phyloP scores from a whole-genome alignment of 2,329 filamentous ascomycete genomes.

The Cryphonectria carpinicola region DNA sequence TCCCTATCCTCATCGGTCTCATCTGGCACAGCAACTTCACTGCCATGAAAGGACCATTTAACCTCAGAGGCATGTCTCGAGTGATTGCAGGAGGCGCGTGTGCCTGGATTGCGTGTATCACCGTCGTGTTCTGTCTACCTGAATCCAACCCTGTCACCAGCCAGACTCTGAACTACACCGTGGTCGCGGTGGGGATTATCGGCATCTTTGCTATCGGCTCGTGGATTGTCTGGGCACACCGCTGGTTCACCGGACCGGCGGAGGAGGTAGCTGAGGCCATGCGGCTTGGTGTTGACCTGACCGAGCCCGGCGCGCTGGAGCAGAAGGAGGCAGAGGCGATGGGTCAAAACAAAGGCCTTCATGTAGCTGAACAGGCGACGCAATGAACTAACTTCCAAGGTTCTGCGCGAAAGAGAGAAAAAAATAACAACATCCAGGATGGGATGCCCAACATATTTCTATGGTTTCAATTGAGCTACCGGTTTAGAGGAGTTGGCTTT shows the following conservation, averaged over 20 bases:
- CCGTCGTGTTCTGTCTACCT: conserved; percentile 61
- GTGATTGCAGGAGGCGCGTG: conserved; percentile 52
- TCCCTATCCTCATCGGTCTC: conserved; percentile 59
- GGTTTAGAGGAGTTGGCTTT: not conserved
- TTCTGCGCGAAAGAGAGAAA: not conserved
- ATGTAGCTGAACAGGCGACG: conserved; percentile 1
- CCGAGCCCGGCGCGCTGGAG: conserved; percentile 49
- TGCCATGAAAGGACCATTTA: conserved; percentile 58
- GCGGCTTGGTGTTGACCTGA: conserved; percentile 51
- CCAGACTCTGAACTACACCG: conserved; percentile 64
- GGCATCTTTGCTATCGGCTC: conserved; percentile 48
- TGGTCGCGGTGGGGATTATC: conserved; percentile 62
- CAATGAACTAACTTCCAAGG: not conserved
- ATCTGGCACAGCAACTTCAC: conserved; percentile 55
- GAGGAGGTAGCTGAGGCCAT: conserved; percentile 56
- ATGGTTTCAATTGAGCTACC: not conserved
- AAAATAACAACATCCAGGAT: not conserved
- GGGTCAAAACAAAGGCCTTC: conserved; percentile 32
- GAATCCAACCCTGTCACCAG: conserved; percentile 57
- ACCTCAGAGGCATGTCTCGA: conserved; percentile 50
- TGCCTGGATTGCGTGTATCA: conserved; percentile 58
- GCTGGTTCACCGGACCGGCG: conserved; percentile 61
- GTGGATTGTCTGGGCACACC: conserved; percentile 57
- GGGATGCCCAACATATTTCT: not conserved
- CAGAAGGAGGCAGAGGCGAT: conserved; percentile 36